A percentile compares a stretch with the other conserved stretches of the same genome.
Evolutionary conservation across 2,329 filamentous ascomycete genomes (phyloP).

Genomic region (Claviceps maximensis): DNA sequence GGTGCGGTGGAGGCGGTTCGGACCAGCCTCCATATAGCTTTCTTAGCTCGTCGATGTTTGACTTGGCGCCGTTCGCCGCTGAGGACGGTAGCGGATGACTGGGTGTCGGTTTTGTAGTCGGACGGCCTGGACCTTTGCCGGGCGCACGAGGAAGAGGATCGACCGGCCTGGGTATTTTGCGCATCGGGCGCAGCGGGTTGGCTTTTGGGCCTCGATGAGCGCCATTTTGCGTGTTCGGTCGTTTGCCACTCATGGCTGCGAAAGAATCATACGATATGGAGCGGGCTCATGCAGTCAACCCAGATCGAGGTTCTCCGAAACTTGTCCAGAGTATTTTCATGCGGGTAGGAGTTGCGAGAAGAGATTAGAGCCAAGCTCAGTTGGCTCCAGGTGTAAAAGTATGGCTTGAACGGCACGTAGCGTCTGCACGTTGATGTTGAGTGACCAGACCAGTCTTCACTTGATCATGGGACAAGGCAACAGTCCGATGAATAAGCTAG

Average conservation of each 20-base stretch:
- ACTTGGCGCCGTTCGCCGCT: conserved; percentile 16
- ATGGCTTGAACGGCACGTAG: background rate
- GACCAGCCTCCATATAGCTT: conserved; percentile 45
- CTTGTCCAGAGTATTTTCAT: background rate
- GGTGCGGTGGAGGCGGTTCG: conserved; percentile 30
- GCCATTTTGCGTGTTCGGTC: conserved; percentile 23
- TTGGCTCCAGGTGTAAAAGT: background rate
- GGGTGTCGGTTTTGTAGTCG: conserved; percentile 9
- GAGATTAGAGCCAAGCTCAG: background rate
- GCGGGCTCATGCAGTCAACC: background rate
- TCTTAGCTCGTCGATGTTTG: conserved; percentile 28
- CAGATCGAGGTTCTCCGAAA: background rate
- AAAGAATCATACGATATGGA: background rate
- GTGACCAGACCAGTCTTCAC: background rate
- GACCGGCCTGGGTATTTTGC: conserved; percentile 26
- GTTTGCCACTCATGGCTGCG: conserved; percentile 30
- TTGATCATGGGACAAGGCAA: background rate
- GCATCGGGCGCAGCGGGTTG: conserved; percentile 27
- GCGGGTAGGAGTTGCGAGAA: background rate
- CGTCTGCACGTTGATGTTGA: background rate
- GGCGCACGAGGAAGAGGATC: conserved; percentile 55
- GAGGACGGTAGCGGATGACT: conserved; percentile 10
- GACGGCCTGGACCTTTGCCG: conserved; percentile 23
- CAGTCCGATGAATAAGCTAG: background rate
- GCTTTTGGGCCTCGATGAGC: conserved; percentile 17